Evolutionary conservation across 2,329 filamentous ascomycete species (phyloP), one percentile per base, ranked within the genome.

Genomic region (Periconia sp.): DNA sequence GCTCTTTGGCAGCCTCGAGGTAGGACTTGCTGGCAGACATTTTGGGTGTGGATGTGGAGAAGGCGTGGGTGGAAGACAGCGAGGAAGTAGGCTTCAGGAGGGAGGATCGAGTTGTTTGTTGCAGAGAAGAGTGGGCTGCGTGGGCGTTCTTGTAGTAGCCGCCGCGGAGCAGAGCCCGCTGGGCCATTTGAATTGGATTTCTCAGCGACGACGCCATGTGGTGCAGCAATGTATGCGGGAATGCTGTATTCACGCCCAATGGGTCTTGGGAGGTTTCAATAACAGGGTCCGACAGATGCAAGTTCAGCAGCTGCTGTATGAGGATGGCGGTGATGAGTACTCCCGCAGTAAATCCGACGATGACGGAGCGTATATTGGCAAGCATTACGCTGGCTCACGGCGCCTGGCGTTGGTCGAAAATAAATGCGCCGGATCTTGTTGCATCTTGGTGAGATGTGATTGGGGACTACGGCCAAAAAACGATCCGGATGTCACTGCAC

Each of bases 1-100:
- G 88, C 73, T 77, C 73, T 78, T 85, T 83, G 79, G 89, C 73
- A 69, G 85, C 82, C 57, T 86, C 79, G 72, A 91, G 74, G 77
- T 91, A 79, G 58, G 79, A 41, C 66, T 73, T 74, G 50, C 50
- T 45, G 62, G 66, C 65, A 47, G 74, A 65, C 76, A 79, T 79
- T 31, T 58, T 73, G 56, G 67, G 47, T 43, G 65, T 50, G 31
- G 62, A 58, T 40, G 63, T 57, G 1, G 63, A 65, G 48, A 63
- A 62, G 23, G 51, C 30, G 48, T 45, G 55, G 48, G 19, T 50
- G 40, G 51, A 18, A 47, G 46, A 49, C 18, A 49, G 56, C 30
- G 58, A 51, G 54, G 33, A 35, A 23, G 44, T n/a, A 47, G 56
- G 44, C 31, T 54, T 42, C 30, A 54, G 41, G 33, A 43, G 45